A percentile compares a stretch with the other conserved stretches of the same genome.
These are phyloP conservation scores for Betula pendula DNA, from an alignment of 306 rosid species.

Conservation along the genomic window DNA sequence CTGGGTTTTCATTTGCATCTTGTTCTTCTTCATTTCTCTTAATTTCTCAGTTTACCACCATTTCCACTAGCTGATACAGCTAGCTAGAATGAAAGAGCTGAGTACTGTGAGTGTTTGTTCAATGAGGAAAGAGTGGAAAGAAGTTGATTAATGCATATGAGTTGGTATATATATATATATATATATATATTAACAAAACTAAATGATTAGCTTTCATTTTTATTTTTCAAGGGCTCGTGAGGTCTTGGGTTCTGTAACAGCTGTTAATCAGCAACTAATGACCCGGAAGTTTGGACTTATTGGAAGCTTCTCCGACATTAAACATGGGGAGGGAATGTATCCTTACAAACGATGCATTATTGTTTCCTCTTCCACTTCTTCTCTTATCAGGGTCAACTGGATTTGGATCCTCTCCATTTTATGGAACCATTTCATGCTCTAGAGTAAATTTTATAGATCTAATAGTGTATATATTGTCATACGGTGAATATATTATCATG, in stretches of 20 bases:
- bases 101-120: constrained; percentile 27
- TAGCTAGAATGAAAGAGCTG: constrained; percentile 22
- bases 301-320: constrained; percentile 79
- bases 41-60: constrained; percentile 47
- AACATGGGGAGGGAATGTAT: constrained; percentile 84
- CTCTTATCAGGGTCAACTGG: constrained; percentile 38
- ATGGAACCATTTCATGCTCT: no score
- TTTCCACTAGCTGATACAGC: constrained; percentile 35
- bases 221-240: constrained; percentile 43
- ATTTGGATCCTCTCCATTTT: neutral
- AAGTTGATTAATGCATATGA: constrained; percentile 39
- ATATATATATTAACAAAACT: constrained; percentile 33
- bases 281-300: constrained; percentile 65
- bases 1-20: constrained; percentile 47
- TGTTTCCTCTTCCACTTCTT: constrained; percentile 28
- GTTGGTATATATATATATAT: constrained; percentile 41
- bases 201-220: constrained; percentile 32
- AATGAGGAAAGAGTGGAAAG: constrained; percentile 42
- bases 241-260: constrained; percentile 53
- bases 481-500: no score
- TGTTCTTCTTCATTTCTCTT: constrained; percentile 37
- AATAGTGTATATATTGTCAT: no score
- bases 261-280: constrained; percentile 49
- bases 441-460: neutral
- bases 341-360: constrained; percentile 26